Conservation (phyloP, 176 grass and related monocot genomes). For the Paspalum notatum region DNA sequence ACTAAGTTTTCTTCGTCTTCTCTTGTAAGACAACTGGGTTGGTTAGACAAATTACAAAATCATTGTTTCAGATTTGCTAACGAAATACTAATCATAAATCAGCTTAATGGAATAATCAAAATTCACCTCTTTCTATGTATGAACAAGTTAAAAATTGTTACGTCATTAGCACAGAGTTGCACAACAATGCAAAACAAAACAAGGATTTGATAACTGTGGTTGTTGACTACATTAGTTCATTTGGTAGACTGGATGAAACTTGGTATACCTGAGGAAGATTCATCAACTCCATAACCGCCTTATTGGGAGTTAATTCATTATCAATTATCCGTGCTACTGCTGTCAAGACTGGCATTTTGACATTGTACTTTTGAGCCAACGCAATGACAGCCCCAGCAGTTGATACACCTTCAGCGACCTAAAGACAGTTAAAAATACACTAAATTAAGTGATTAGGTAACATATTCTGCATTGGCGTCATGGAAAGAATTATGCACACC, state of each 20-base stretch:
- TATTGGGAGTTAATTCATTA: conserved; percentile 87
- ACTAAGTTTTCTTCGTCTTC: background rate
- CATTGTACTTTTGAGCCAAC: conserved; percentile 90
- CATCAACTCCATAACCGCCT: conserved; percentile 94
- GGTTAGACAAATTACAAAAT: background rate
- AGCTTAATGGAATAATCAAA: background rate
- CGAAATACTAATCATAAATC: background rate
- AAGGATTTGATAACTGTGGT: background rate
- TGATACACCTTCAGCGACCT: conserved; percentile 97
- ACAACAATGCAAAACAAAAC: background rate
- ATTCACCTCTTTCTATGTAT: background rate
- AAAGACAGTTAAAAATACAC: conserved; percentile 18
- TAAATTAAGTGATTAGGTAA: conserved; percentile 8
- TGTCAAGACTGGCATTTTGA: conserved; percentile 94
- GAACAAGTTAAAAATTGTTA: background rate
- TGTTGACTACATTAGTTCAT: conserved; percentile 12
- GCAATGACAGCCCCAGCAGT: conserved; percentile 95
- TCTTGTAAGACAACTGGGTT: background rate
- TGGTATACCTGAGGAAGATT: conserved; percentile 80
- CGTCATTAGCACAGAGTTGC: background rate
- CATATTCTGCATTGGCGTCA: background rate
- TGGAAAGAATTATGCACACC: conserved; percentile 44
- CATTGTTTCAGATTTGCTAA: background rate
- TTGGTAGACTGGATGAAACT: conserved; percentile 29
- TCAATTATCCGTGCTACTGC: conserved; percentile 93